Percentiles rank a stretch among this genome's conserved stretches.
Evolutionary conservation across 495 filamentous ascomycete genomes (phyloP).

Genomic region (Niebla homalea): DNA sequence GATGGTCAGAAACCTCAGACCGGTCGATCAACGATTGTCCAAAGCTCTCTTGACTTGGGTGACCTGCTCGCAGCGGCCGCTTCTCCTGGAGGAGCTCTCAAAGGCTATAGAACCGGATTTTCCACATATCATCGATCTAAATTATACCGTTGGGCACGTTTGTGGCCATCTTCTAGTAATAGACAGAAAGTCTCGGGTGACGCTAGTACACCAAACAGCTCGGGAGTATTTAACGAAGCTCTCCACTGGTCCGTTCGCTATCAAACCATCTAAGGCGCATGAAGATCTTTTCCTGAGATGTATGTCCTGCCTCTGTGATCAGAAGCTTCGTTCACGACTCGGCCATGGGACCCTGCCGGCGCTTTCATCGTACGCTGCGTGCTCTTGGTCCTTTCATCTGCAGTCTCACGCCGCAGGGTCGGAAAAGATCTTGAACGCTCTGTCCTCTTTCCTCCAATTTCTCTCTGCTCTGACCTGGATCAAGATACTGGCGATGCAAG

Average conservation of each 20-base stretch:
- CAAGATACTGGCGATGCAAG: conserved; percentile 3
- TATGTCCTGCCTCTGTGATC: conserved; percentile 6
- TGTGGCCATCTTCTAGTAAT: conserved; percentile 26
- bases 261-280: conserved; percentile 2
- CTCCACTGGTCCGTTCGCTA: conserved; percentile 1
- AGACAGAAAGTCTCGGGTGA: conserved; percentile 15
- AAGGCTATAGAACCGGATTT: conserved; percentile 21
- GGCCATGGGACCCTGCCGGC: no score
- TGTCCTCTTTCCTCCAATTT: conserved; percentile 7
- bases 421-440: not conserved
- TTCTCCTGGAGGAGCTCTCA: conserved; percentile 21
- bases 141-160: conserved; percentile 15
- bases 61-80: conserved; percentile 18
- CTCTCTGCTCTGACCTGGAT: conserved; percentile 15
- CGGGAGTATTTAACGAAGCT: conserved; percentile 17
- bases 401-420: no score
- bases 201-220: conserved; percentile 26
- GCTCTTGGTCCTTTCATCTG: no score
- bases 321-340: not conserved
- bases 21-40: conserved; percentile 12
- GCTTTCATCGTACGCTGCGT: no score
- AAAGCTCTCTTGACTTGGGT: conserved; percentile 24
- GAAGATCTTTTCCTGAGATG: conserved; percentile 3
- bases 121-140: conserved; percentile 16
- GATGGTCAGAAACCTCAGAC: conserved; percentile 5